These are phyloP conservation scores for Cyphellophora europaea DNA, from an alignment of 2,329 filamentous ascomycete genomes.

Conservation along the genomic window DNA sequence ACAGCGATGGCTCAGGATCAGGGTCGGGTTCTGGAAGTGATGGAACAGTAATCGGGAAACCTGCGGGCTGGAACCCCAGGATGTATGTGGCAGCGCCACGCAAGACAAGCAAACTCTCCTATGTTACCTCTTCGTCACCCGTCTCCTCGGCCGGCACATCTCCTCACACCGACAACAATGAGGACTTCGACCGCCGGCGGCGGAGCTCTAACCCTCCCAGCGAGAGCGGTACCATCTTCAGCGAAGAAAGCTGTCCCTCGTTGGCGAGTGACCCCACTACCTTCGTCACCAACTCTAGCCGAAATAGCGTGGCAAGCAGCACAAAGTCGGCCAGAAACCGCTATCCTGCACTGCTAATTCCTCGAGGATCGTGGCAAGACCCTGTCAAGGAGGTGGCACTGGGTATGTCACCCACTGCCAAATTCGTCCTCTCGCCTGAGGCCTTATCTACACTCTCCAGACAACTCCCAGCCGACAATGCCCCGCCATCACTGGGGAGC, in stretches of 20 bases:
- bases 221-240: constrained; percentile 60
- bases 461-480: constrained; percentile 63
- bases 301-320: constrained; percentile 24
- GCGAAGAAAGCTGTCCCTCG: constrained; percentile 31
- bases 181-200: constrained; percentile 56
- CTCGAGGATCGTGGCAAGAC: constrained; percentile 48
- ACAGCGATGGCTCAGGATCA: constrained; percentile 20
- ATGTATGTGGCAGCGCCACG: constrained; percentile 15
- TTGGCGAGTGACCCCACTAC: constrained; percentile 42
- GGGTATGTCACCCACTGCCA: constrained; percentile 36
- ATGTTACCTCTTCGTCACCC: constrained; percentile 16
- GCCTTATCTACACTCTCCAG: constrained; percentile 63
- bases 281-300: constrained; percentile 33
- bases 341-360: constrained; percentile 52
- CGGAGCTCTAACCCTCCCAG: constrained; percentile 79
- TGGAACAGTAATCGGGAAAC: constrained; percentile 22
- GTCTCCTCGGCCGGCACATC: constrained; percentile 33
- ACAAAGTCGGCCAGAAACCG: constrained; percentile 34
- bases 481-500: constrained; percentile 71
- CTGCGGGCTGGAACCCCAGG: constrained; percentile 20
- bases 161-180: constrained; percentile 51
- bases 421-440: constrained; percentile 66
- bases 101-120: constrained; percentile 10
- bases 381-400: constrained; percentile 36
- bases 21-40: constrained; percentile 31